Evolutionary conservation across 1,284 basidiomycete genomes (phyloP).

Genomic region (Schizopora paradoxa): DNA sequence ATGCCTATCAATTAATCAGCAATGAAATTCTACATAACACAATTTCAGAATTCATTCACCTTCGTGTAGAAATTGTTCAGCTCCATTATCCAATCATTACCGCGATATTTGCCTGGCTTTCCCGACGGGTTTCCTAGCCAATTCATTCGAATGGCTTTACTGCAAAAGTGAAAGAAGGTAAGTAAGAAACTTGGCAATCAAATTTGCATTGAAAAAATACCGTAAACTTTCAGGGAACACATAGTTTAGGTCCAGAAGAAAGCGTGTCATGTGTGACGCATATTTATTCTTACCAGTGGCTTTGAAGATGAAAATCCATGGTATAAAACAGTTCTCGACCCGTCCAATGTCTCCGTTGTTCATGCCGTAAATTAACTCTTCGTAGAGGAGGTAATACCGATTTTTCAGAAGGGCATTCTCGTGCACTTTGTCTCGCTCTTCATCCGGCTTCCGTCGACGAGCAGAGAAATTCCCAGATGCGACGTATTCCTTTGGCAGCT

Average conservation of each 20-base stretch:
- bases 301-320: conserved; percentile 30
- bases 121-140: conserved; percentile 28
- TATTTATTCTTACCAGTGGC: conserved; percentile 33
- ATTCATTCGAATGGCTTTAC: conserved; percentile 21
- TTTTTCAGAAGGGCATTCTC: conserved; percentile 29
- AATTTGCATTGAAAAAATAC: conserved; percentile 20
- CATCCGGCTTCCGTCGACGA: not conserved
- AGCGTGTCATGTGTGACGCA: conserved; percentile 23
- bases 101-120: conserved; percentile 22
- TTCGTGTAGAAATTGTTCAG: conserved; percentile 29
- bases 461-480: conserved; percentile 10
- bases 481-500: conserved; percentile 21
- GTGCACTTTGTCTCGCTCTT: conserved; percentile 24
- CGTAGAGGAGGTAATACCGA: conserved; percentile 30
- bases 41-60: conserved; percentile 14
- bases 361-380: conserved; percentile 29
- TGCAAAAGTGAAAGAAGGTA: conserved; percentile 1
- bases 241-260: conserved; percentile 27
- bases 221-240: conserved; percentile 26
- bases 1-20: conserved; percentile 1
- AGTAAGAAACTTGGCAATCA: not conserved
- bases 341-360: conserved; percentile 34
- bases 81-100: conserved; percentile 29
- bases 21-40: not conserved
- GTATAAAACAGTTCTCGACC: conserved; percentile 26